Percentiles rank a stretch among this genome's conserved stretches.
phyloP scores from a whole-genome alignment of 352 stramenopile species.

The Pythium graminicola region DNA sequence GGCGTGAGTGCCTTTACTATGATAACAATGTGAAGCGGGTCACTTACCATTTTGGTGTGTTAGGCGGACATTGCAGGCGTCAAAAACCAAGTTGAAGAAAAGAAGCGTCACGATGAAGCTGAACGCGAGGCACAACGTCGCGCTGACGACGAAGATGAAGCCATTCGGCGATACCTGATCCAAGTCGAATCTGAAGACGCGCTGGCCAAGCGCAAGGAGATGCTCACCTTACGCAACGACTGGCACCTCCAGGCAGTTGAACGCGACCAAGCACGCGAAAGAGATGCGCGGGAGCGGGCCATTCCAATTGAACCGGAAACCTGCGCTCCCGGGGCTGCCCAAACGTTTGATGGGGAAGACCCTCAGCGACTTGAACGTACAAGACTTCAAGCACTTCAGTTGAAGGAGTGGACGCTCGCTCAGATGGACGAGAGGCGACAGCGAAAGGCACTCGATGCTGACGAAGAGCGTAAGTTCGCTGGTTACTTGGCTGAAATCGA shows the following conservation, averaged over 20 bases:
- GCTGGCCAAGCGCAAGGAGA: conserved; percentile 47
- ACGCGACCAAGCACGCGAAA: conserved; percentile 23
- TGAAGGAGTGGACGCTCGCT: conserved; percentile 59
- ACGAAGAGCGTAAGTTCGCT: conserved; percentile 36
- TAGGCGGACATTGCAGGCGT: conserved; percentile 69
- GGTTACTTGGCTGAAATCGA: conserved; percentile 51
- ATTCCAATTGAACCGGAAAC: conserved; percentile 47
- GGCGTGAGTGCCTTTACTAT: conserved; percentile 31
- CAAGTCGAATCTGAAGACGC: conserved; percentile 70
- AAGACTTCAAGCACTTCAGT: conserved; percentile 59
- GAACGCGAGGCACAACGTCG: conserved; percentile 38
- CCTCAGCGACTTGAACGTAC: conserved; percentile 39
- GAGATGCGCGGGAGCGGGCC: conserved; percentile 27
- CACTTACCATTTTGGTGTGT: background rate
- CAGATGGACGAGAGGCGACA: conserved; percentile 46
- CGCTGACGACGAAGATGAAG: conserved; percentile 47
- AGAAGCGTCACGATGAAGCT: conserved; percentile 38
- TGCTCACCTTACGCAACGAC: conserved; percentile 60
- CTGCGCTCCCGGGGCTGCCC: conserved; percentile 44
- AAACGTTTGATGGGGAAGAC: conserved; percentile 73
- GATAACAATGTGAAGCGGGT: background rate
- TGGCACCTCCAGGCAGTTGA: conserved; percentile 43
- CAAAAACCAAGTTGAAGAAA: conserved; percentile 70
- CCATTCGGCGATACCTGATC: conserved; percentile 69
- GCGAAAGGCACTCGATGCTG: conserved; percentile 33